Evolutionary conservation across 1,284 basidiomycete genomes (phyloP).

Genomic region (Sphaerobolus stellatus): DNA sequence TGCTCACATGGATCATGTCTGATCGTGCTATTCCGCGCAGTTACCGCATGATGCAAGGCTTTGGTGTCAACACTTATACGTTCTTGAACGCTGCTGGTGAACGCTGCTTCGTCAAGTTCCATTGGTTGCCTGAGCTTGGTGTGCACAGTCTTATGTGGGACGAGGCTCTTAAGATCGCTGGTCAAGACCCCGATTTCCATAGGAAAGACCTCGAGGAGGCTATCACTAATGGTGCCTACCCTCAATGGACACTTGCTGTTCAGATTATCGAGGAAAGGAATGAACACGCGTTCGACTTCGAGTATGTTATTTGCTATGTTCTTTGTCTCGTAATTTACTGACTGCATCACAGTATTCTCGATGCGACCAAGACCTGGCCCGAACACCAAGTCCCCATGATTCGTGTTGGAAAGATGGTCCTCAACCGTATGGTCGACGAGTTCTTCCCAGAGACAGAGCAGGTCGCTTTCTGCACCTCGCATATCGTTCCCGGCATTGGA

Average conservation of each 20-base stretch:
- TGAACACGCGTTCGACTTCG: slow-evolving; percentile 78
- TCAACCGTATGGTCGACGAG: slow-evolving; percentile 69
- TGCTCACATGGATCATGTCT: slow-evolving; percentile 82
- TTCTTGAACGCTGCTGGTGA: slow-evolving; percentile 66
- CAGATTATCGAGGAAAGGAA: slow-evolving; percentile 67
- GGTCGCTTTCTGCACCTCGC: slow-evolving; percentile 78
- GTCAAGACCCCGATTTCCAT: slow-evolving; percentile 82
- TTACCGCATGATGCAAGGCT: slow-evolving; percentile 84
- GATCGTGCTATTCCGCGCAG: slow-evolving; percentile 81
- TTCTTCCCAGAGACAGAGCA: slow-evolving; percentile 85
- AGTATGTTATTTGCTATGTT: slow-evolving; percentile 32
- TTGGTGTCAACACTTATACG: slow-evolving; percentile 81
- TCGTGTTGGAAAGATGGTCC: slow-evolving; percentile 71
- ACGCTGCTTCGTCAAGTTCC: slow-evolving; percentile 82
- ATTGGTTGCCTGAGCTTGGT: slow-evolving; percentile 78
- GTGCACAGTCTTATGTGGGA: slow-evolving; percentile 85
- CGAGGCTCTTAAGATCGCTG: slow-evolving; percentile 78
- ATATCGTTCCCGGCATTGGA: slow-evolving; percentile 78
- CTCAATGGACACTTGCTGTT: slow-evolving; percentile 77
- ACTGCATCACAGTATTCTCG: slow-evolving; percentile 51
- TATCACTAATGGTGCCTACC: slow-evolving; percentile 63
- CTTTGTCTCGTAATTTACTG: neutral
- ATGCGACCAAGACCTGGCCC: slow-evolving; percentile 83
- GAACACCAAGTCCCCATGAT: slow-evolving; percentile 75
- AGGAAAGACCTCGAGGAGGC: slow-evolving; percentile 78